These are phyloP conservation scores for Intubia oerlemansii DNA, from an alignment of 2,329 filamentous ascomycete genomes.

Conservation along the genomic window DNA sequence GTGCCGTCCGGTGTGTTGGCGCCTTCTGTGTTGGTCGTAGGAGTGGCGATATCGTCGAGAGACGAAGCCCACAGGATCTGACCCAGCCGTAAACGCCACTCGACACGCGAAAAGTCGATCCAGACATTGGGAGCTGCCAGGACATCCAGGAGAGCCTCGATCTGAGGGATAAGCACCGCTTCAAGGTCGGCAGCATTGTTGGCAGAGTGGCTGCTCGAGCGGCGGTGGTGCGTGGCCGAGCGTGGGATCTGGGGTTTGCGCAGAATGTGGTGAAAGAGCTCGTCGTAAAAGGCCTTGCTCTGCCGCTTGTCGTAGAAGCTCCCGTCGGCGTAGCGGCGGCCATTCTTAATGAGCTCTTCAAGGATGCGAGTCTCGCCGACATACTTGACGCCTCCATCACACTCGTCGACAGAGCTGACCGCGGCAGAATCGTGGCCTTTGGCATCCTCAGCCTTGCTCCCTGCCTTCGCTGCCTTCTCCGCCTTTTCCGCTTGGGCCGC, in stretches of 20 bases:
- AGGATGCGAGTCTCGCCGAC: constrained; percentile 35
- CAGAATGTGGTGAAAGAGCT: constrained; percentile 38
- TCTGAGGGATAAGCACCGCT: constrained; percentile 40
- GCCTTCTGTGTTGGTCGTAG: no score
- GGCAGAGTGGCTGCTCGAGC: constrained; percentile 14
- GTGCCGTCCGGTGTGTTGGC: no score
- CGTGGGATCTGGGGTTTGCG: constrained; percentile 29
- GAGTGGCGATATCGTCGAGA: constrained; percentile 6
- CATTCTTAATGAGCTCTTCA: constrained; percentile 34
- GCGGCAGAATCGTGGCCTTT: no score
- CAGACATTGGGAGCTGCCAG: constrained; percentile 45
- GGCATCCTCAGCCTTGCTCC: no score
- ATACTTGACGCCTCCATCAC: constrained; percentile 24
- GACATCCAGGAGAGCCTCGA: constrained; percentile 43
- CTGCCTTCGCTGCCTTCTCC: no score
- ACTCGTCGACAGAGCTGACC: constrained; percentile 1
- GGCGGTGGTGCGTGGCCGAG: constrained; percentile 31
- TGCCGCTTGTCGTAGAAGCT: constrained; percentile 25
- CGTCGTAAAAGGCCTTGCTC: constrained; percentile 36
- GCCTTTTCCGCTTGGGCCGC: no score
- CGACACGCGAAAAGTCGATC: constrained; percentile 54
- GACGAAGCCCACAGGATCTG: constrained; percentile 42
- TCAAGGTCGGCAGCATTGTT: constrained; percentile 1
- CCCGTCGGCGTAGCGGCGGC: constrained; percentile 31
- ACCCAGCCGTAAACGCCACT: constrained; percentile 53